Conservation (phyloP, 2,329 filamentous ascomycete genomes). For the Xenoacremonium recifei region DNA sequence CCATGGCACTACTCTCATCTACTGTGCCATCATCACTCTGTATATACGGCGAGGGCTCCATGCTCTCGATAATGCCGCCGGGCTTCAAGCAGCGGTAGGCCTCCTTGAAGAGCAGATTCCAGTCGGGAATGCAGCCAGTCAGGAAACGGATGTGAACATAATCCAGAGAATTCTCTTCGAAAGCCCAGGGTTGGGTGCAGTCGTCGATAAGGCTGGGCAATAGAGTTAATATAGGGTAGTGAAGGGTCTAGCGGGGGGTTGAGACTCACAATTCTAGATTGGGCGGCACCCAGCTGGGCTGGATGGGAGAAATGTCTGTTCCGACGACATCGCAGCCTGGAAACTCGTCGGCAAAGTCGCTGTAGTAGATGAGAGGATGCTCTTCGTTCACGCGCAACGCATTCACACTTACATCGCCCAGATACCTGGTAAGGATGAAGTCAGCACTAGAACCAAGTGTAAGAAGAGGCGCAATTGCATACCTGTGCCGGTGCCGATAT, state of each 20-base stretch:
- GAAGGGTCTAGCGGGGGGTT: conserved; percentile 34
- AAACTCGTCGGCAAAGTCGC: conserved; percentile 37
- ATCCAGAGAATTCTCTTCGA: conserved; percentile 39
- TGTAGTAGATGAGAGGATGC: background rate
- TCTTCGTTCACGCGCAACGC: background rate
- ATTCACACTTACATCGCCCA: conserved; percentile 5
- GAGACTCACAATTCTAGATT: conserved; percentile 36
- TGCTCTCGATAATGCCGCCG: conserved; percentile 5
- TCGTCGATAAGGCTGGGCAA: conserved; percentile 18
- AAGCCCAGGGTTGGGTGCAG: conserved; percentile 6
- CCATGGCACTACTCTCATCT: conserved; percentile 5
- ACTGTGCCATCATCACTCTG: conserved; percentile 5
- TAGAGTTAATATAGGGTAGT: conserved; percentile 46
- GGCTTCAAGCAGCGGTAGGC: conserved; percentile 5
- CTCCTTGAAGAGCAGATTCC: conserved; percentile 22
- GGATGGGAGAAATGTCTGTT: conserved; percentile 55
- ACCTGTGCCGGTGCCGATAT: conserved; percentile 43
- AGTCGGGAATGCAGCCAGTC: conserved; percentile 37
- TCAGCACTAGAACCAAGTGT: background rate
- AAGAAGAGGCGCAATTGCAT: conserved; percentile 1
- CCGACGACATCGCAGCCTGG: conserved; percentile 46
- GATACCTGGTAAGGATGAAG: background rate
- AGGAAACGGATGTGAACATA: conserved; percentile 59
- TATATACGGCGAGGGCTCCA: conserved; percentile 4
- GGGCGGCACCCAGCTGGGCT: conserved; percentile 50